Percentiles rank a stretch among this genome's conserved stretches.
These are phyloP conservation scores for Diatrype stigma DNA, from an alignment of 2,329 filamentous ascomycete species.

Conservation along the genomic window DNA sequence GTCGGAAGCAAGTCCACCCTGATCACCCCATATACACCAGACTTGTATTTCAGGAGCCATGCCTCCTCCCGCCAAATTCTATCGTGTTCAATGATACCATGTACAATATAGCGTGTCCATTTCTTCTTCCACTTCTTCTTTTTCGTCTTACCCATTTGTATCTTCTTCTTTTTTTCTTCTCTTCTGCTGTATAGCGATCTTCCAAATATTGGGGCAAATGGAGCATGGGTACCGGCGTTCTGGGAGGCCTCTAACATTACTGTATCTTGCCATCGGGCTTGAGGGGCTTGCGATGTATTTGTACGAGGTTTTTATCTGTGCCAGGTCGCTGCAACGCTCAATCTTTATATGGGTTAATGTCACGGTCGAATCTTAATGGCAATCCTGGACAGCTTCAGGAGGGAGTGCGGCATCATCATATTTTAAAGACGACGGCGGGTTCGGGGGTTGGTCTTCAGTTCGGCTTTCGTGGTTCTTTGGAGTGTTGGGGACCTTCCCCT, in stretches of 20 bases:
- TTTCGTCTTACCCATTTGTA: neutral
- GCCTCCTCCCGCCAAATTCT: neutral
- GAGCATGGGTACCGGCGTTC: neutral
- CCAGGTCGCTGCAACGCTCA: too few relatives aligned
- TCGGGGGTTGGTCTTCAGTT: neutral
- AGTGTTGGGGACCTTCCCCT: neutral
- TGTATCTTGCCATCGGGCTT: neutral
- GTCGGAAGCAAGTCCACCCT: neutral
- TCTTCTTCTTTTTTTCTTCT: neutral
- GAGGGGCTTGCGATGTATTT: neutral
- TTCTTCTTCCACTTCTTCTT: neutral
- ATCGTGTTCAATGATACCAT: neutral
- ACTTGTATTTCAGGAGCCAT: neutral
- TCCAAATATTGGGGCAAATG: neutral
- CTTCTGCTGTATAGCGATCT: neutral
- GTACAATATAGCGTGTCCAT: neutral
- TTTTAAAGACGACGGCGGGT: neutral
- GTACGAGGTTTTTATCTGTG: too few relatives aligned
- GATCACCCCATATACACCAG: neutral
- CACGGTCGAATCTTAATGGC: too few relatives aligned
- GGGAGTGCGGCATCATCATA: too few relatives aligned
- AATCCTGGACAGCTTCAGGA: too few relatives aligned
- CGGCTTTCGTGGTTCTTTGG: neutral
- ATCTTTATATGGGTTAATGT: too few relatives aligned
- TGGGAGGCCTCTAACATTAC: neutral